Evolutionary conservation across 352 stramenopile species (phyloP), one percentile per base, ranked within the genome.

Genomic region (Phytopythium aichiense): DNA sequence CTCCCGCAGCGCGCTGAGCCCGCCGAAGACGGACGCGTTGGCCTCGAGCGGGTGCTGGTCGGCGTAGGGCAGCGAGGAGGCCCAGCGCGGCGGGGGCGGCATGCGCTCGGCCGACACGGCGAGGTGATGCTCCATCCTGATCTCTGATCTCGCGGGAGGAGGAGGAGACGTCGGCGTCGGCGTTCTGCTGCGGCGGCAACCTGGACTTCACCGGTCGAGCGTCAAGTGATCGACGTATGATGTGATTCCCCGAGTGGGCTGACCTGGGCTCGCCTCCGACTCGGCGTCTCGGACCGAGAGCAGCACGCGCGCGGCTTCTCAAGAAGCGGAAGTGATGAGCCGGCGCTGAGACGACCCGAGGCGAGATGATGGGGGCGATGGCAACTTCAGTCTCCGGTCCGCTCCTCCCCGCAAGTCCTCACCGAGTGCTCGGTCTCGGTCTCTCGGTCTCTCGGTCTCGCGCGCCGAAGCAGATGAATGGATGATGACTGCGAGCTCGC

Each of bases 1-100:
- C 31, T 59, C 53, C 23, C 53, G 53, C 53, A 59, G 35, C n/a
- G 53, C 53, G 53, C 53, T 59, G 35, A 59, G 53, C 33, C 53
- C 53, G 53, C 53, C 53, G 37, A 59, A 59, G 22, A 49, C 53
- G n/a, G 33, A 35, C 33, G 53, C 35, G 20, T 38, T 25, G n/a
- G 53, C 37, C 53, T 59, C 53, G 53, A 59, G 53, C n/a, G n/a
- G 20, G 13, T 59, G 35, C 22, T 38, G 35, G 35, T 59, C 33
- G 22, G 53, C 53, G 35, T 28, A 31, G 22, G 38, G 53, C 53
- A 59, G 35, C 53, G 53, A 45, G 51, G 51, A 22, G 30, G 51
- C 20, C 51, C 30, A 43, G 9, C 51, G 45, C 45, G 45, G 40
- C 40, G 40, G 40, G 4, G 40, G 45, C 45, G 45, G 45, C 45